Evolutionary conservation across 108 stramenopile genomes (phyloP).

Genomic region (Licmophora abbreviata): DNA sequence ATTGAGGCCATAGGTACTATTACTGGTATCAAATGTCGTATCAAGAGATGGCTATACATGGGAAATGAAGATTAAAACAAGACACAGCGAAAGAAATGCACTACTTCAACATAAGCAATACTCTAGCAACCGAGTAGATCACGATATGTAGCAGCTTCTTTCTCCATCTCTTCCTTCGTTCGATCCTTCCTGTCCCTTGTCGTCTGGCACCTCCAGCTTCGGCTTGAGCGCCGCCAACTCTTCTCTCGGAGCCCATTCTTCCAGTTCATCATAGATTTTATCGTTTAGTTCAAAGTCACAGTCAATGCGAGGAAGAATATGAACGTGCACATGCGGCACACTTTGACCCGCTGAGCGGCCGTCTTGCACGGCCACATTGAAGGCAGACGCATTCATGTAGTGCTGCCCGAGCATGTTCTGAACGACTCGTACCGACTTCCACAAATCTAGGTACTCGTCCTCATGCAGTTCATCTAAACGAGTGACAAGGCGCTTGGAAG

Average conservation of each 20-base stretch:
- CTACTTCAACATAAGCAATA: not conserved
- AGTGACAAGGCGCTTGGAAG: conserved; percentile 44
- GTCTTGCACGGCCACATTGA: conserved; percentile 90
- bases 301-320: conserved; percentile 64
- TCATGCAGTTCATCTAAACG: conserved; percentile 52
- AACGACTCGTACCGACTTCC: conserved; percentile 61
- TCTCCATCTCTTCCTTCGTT: conserved; percentile 67
- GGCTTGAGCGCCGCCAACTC: conserved; percentile 15
- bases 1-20: conserved; percentile 15
- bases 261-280: conserved; percentile 76
- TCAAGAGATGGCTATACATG: not conserved
- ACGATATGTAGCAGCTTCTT: conserved; percentile 63
- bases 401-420: conserved; percentile 47
- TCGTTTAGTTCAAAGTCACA: conserved; percentile 79
- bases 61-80: not conserved
- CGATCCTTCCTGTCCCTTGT: conserved; percentile 67
- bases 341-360: conserved; percentile 75
- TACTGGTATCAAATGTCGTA: not conserved
- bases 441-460: conserved; percentile 73
- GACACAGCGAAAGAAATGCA: not conserved
- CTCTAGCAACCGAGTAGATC: conserved; percentile 11
- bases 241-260: conserved; percentile 72
- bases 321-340: conserved; percentile 89
- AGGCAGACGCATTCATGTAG: conserved; percentile 50
- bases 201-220: conserved; percentile 61